These are phyloP conservation scores for Elongisporangium anandrum DNA, from an alignment of 352 stramenopile species.

Conservation along the genomic window DNA sequence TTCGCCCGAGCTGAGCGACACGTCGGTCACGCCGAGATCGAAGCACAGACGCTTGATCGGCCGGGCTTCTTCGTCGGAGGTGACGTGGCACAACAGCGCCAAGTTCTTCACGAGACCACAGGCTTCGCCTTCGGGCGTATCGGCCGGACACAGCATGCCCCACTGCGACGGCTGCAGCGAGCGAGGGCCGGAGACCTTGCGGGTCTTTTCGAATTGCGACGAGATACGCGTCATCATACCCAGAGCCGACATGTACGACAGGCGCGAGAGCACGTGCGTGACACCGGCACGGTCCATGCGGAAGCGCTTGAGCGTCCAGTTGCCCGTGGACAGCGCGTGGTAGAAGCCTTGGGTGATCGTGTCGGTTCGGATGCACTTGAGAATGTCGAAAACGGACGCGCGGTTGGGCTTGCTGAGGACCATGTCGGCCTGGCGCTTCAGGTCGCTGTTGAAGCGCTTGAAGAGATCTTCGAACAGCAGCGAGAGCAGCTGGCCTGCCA, in stretches of 20 bases:
- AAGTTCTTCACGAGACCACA: slow-evolving; percentile 99
- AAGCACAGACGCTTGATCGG: slow-evolving; percentile 95
- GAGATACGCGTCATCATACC: slow-evolving; percentile 99
- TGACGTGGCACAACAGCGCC: slow-evolving; percentile 97
- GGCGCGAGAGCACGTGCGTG: slow-evolving; percentile 95
- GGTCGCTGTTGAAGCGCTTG: slow-evolving; percentile 98
- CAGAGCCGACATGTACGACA: slow-evolving; percentile 98
- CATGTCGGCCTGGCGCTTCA: slow-evolving; percentile 98
- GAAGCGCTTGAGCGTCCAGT: slow-evolving; percentile 99
- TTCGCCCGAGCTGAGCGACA: slow-evolving; percentile 92
- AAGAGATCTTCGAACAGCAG: slow-evolving; percentile 99
- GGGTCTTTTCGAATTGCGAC: slow-evolving; percentile 99
- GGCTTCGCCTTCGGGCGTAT: slow-evolving; percentile 99
- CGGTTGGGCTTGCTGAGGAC: slow-evolving; percentile 97
- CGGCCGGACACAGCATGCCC: slow-evolving; percentile 98
- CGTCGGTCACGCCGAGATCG: slow-evolving; percentile 96
- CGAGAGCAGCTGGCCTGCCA: slow-evolving; percentile 96
- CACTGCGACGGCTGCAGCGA: slow-evolving; percentile 98
- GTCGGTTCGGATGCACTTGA: slow-evolving; percentile 96
- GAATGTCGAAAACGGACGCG: slow-evolving; percentile 97
- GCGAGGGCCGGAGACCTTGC: slow-evolving; percentile 97
- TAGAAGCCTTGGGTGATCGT: slow-evolving; percentile 97
- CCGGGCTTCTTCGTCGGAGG: slow-evolving; percentile 86
- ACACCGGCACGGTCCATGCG: slow-evolving; percentile 98
- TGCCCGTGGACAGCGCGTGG: slow-evolving; percentile 88